Evolutionary conservation across 1,284 basidiomycete genomes (phyloP).

Genomic region (Malassezia globosa): DNA sequence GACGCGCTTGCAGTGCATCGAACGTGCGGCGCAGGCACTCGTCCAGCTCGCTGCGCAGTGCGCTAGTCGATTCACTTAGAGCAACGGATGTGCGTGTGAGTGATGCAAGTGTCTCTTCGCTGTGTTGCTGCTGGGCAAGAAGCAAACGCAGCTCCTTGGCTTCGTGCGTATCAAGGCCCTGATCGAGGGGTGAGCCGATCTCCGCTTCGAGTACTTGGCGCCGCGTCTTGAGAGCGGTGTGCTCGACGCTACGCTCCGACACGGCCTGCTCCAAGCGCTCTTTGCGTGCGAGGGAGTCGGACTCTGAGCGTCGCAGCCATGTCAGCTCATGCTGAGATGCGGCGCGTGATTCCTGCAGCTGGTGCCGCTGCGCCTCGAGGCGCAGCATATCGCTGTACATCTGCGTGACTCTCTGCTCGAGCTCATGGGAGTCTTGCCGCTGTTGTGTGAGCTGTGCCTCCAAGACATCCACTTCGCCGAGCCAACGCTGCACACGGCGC

Average conservation of each 20-base stretch:
- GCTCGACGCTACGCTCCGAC: constrained; percentile 63
- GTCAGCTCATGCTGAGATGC: constrained; percentile 59
- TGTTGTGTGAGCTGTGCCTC: constrained; percentile 61
- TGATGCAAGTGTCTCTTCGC: constrained; percentile 62
- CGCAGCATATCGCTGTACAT: constrained; percentile 65
- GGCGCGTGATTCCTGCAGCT: constrained; percentile 61
- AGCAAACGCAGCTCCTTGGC: constrained; percentile 59
- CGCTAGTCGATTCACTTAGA: constrained; percentile 58
- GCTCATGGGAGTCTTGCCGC: constrained; percentile 57
- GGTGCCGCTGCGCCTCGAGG: constrained; percentile 59
- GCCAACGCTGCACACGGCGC: constrained; percentile 67
- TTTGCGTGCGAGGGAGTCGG: constrained; percentile 58
- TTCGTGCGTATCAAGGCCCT: constrained; percentile 64
- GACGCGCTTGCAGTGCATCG: constrained; percentile 61
- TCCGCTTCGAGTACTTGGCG: constrained; percentile 62
- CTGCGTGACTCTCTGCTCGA: constrained; percentile 80
- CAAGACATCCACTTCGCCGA: constrained; percentile 60
- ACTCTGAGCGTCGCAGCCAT: constrained; percentile 60
- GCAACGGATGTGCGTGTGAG: constrained; percentile 48
- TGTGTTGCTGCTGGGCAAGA: constrained; percentile 64
- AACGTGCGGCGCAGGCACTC: constrained; percentile 69
- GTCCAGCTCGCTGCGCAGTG: constrained; percentile 82
- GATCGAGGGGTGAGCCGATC: constrained; percentile 62
- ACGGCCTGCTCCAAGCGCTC: constrained; percentile 59
- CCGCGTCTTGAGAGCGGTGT: constrained; percentile 54